Evolutionary conservation across 306 rosid genomes (phyloP), one percentile per base, ranked within the genome.

Genomic region (Pueraria montana): DNA sequence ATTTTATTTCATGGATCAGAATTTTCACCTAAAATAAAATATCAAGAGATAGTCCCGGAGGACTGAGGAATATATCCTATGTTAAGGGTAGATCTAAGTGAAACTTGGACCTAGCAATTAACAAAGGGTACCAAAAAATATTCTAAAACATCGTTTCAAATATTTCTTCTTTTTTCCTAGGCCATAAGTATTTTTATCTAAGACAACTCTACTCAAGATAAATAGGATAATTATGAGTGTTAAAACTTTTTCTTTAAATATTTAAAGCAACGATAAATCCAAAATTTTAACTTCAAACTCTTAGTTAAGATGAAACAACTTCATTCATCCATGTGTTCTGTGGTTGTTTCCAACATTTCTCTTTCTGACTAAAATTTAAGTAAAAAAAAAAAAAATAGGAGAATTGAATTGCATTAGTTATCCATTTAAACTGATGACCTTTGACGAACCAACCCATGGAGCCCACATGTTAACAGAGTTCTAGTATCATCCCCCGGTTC

Each of bases 361-460:
- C 18, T 24, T 83, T 81, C 62, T 48, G 55, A 76, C 78, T 73
- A 49, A 21, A 49, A 26, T 78, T 65, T 20, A 42, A 38, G 4
- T 34, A 14, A 43, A 14, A n/a, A 9, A n/a, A 24, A 11, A 52
- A 9, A 45, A 27, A 52, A 48, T 32, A 84, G 45, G 49, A 70
- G 83, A 85, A 84, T 85, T 83, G 58, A 72, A 68, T 48, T 85
- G 64, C 79, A 64, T 72, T 65, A 26, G 67, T 71, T 77, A 81
- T 89, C 78, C 50, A 82, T 76, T 82, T 70, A 53, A 86, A 79
- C 69, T 87, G 63, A 83, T 87, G 63, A 83, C 71, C 66, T 77
- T 81, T 84, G 85, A 80, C 82, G 45, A 75, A 82, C 45, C 30
- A 61, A 80, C 4, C 20, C 40, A 80, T 81, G 86, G 89, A 84